Base-by-base conservation (phyloP, 306 rosid species). In the Cucumis melo region DNA sequence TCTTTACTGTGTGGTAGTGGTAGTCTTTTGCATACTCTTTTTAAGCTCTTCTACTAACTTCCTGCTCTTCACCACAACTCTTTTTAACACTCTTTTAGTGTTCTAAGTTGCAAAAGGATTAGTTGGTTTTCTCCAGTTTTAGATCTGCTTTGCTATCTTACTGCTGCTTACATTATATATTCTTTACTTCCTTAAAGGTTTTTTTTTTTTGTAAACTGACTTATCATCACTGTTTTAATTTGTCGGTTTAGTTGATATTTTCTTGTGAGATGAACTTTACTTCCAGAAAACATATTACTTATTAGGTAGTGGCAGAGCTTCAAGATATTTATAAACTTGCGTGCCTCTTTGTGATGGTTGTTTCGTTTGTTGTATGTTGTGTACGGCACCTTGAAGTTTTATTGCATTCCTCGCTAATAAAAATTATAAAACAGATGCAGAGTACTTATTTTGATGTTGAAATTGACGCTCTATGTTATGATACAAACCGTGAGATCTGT, bases 1-100 rank as follows among this genome's bases (percentile, higher is more conserved):
- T 76, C 80, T 77, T 75, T 78, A 76, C 74, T 74, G 14, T 68
- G 86, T 84, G 85, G 89, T 44, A 20, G 79, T 48, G 95, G 58
- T 14, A 20, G 76, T 50, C 60, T 51, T 72, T 72, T 72, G 21
- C 53, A 15, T 48, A 41, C 76, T 48, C 76, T 53, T 50, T 73
- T 50, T 16, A 53, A 73, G 60, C 62, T 73, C 60, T 29, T 32
- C 62, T 32, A 17, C 55, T 6, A 17, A 17, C 6, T 50, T 9
- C 29, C 17, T 51, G 46, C 46, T 53, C 23, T 73, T 50, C 44
- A 27, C 24, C 4, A 17, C 23, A 46, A 46, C 36, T 46, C 13
- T 32, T 46, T 15, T 48, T 27, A 4, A 46, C 56, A 71, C n/a
- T 71, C 41, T 27, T 62, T 62, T 24, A 8, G 59, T 24, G 38